Conservation (phyloP, 2,329 filamentous ascomycete genomes). For the Bipolaris victoriae region DNA sequence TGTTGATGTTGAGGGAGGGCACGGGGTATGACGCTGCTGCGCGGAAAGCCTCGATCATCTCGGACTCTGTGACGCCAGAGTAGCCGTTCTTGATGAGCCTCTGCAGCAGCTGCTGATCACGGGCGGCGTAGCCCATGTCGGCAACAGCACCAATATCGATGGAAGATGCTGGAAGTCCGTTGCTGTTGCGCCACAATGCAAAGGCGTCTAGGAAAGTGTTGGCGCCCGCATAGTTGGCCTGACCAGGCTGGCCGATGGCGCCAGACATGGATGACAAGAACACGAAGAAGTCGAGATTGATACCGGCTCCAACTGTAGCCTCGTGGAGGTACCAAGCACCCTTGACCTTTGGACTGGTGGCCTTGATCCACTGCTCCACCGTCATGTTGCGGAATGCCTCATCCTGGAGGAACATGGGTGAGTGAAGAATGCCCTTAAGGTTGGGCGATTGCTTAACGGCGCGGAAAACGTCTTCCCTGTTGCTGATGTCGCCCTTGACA, state of each 20-base stretch:
- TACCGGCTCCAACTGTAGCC: not conserved
- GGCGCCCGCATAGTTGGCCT: conserved; percentile 56
- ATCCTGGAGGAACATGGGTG: not conserved
- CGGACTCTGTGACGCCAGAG: not conserved
- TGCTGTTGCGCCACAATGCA: conserved; percentile 18
- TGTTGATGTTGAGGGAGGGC: not conserved
- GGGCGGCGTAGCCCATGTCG: conserved; percentile 45
- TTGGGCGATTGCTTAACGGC: conserved; percentile 6
- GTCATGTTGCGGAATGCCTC: conserved; percentile 20
- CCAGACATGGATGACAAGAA: conserved; percentile 35
- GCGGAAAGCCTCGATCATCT: not conserved
- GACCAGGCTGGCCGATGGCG: conserved; percentile 42
- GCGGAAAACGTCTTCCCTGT: conserved; percentile 4
- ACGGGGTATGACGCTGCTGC: not conserved
- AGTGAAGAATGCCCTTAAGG: not conserved
- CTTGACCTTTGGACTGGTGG: conserved; percentile 22
- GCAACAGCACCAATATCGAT: conserved; percentile 61
- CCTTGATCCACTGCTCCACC: conserved; percentile 15
- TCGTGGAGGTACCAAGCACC: conserved; percentile 39
- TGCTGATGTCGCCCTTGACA: not conserved
- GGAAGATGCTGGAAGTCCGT: conserved; percentile 45
- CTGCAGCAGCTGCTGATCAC: not conserved
- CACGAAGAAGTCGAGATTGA: conserved; percentile 36
- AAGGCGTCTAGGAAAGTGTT: conserved; percentile 47
- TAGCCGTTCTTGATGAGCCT: not conserved